These are phyloP conservation scores for Diplotaxis tenuifolia DNA, from an alignment of 345 rosid species.

Conservation along the genomic window DNA sequence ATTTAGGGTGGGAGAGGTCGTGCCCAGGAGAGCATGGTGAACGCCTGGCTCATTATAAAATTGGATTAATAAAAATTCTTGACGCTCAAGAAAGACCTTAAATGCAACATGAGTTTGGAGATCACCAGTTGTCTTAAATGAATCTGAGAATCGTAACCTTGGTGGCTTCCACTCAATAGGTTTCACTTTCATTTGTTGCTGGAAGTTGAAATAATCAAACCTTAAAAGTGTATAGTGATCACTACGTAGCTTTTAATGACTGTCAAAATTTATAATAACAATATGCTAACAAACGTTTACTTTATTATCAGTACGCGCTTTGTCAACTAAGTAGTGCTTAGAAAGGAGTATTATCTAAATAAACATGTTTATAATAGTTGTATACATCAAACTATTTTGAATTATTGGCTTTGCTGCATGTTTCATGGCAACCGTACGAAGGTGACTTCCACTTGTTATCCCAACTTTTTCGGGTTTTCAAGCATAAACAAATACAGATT, in stretches of 20 bases:
- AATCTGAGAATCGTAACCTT: not conserved
- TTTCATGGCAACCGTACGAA: not conserved
- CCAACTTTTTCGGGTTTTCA: not conserved
- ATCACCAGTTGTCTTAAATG: not conserved
- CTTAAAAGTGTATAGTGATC: not conserved
- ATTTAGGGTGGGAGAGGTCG: not conserved
- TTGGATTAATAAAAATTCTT: not conserved
- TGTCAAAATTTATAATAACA: not conserved
- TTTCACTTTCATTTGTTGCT: not conserved
- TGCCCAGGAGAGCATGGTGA: slow-evolving; percentile 25
- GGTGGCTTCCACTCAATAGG: not conserved
- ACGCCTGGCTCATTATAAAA: not conserved
- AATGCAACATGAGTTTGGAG: not conserved
- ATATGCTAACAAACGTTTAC: not conserved
- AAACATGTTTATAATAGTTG: not conserved
- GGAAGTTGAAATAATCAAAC: not conserved
- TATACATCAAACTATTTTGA: not conserved
- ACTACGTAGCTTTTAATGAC: not conserved
- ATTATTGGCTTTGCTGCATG: not conserved
- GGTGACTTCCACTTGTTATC: not conserved
- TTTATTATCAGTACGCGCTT: not conserved
- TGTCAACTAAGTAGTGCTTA: not conserved
- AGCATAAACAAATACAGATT: slow-evolving; percentile 2
- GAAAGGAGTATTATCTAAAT: not conserved
- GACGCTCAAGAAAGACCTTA: not conserved